These are phyloP conservation scores for Phanerochaete carnosa DNA, from an alignment of 768 basidiomycete species.

Conservation along the genomic window DNA sequence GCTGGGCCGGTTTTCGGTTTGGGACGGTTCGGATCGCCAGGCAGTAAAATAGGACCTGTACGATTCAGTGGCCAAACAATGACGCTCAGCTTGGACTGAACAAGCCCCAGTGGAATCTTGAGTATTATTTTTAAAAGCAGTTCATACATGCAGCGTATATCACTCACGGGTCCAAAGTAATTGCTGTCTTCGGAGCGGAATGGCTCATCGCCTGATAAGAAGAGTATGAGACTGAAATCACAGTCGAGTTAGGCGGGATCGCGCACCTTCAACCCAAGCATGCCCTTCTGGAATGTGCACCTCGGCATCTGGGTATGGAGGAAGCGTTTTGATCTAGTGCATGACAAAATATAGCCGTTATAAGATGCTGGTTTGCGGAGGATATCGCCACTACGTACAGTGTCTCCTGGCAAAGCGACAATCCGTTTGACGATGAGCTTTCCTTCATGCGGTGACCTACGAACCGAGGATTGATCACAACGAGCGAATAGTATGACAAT, in stretches of 20 bases:
- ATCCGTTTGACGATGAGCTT: conserved; percentile 62
- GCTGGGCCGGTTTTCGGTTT: conserved; percentile 18
- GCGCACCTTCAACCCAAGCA: conserved; percentile 71
- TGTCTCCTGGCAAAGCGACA: conserved; percentile 59
- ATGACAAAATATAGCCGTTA: no score
- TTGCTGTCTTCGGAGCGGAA: conserved; percentile 73
- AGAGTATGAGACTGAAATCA: background rate
- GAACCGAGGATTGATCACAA: background rate
- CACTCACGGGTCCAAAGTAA: conserved; percentile 61
- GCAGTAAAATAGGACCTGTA: conserved; percentile 22
- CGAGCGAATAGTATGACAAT: background rate
- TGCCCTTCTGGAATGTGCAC: conserved; percentile 59
- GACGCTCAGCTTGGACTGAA: conserved; percentile 26
- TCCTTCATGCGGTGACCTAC: conserved; percentile 58
- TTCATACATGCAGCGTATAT: background rate
- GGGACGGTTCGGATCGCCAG: conserved; percentile 6
- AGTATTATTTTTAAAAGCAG: background rate
- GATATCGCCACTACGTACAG: conserved; percentile 22
- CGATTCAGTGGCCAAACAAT: conserved; percentile 29
- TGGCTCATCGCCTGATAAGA: conserved; percentile 57
- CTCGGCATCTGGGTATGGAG: conserved; percentile 57
- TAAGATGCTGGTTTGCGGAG: background rate
- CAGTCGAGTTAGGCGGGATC: background rate
- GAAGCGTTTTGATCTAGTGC: conserved; percentile 52
- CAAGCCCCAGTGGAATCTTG: conserved; percentile 25